These are phyloP conservation scores for Conticribra guillardii DNA, from an alignment of 108 stramenopile species.

Conservation along the genomic window DNA sequence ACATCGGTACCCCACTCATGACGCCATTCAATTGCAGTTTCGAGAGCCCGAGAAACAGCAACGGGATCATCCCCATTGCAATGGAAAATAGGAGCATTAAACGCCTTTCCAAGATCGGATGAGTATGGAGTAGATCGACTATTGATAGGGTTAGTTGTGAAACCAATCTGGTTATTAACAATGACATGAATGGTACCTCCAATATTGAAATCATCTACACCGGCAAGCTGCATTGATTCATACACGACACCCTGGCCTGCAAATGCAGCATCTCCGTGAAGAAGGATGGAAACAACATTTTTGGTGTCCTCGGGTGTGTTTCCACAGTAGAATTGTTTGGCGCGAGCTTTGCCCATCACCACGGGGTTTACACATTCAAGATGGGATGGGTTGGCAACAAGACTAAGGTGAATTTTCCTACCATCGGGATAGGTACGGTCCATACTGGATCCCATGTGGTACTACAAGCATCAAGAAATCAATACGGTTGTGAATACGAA, in stretches of 20 bases:
- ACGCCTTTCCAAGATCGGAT: constrained; percentile 98
- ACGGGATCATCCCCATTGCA: constrained; percentile 99
- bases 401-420: constrained; percentile 89
- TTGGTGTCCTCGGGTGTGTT: constrained; percentile 82
- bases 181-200: constrained; percentile 99
- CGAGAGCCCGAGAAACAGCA: constrained; percentile 94
- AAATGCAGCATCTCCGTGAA: constrained; percentile 99
- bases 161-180: constrained; percentile 99
- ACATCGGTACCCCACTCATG: constrained; percentile 97
- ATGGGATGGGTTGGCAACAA: constrained; percentile 98
- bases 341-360: constrained; percentile 96
- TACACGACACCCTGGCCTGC: constrained; percentile 99
- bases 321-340: constrained; percentile 97
- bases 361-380: constrained; percentile 98
- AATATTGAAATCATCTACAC: constrained; percentile 90
- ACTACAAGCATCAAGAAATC: no score
- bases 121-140: constrained; percentile 96
- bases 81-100: constrained; percentile 99
- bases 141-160: constrained; percentile 97
- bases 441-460: constrained; percentile 99
- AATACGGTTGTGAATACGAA: not conserved
- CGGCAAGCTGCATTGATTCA: constrained; percentile 97
- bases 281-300: constrained; percentile 92
- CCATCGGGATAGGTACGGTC: constrained; percentile 98
- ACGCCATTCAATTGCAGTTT: constrained; percentile 97